Percentiles rank a stretch among this genome's conserved stretches.
Conservation (phyloP, 108 stramenopile species). For the Hondaea fermentalgiana region DNA sequence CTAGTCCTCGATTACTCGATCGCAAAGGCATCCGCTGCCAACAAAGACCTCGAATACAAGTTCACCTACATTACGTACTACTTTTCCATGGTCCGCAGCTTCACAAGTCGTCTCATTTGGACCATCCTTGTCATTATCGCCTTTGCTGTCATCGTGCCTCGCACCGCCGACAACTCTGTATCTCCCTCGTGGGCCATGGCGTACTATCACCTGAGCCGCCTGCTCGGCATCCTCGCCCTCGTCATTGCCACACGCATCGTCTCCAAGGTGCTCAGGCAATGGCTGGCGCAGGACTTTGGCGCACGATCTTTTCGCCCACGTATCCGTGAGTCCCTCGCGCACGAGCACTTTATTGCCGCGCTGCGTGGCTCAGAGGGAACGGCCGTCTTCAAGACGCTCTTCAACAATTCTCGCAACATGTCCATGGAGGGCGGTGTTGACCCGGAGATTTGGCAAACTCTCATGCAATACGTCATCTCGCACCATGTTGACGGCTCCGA, state of each 20-base stretch:
- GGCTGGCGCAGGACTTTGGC: slow-evolving; percentile 9
- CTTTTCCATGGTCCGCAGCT: neutral
- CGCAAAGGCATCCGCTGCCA: neutral
- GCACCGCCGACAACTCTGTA: neutral
- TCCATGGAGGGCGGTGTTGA: neutral
- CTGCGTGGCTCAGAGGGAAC: neutral
- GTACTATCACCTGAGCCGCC: neutral
- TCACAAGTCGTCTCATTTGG: neutral
- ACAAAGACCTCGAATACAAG: neutral
- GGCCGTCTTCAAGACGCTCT: neutral
- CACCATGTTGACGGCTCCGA: slow-evolving; percentile 14
- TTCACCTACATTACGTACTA: neutral
- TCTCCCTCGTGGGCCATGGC: neutral
- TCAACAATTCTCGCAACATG: neutral
- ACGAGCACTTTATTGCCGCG: neutral
- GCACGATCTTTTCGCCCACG: neutral
- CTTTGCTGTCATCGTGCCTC: neutral
- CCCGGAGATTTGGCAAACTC: neutral
- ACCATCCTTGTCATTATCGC: neutral
- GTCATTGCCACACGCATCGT: neutral
- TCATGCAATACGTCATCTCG: neutral
- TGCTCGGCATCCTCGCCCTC: neutral
- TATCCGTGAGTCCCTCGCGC: neutral
- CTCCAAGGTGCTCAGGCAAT: neutral
- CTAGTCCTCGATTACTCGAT: neutral